Conservation (phyloP, 23 red algal genomes). For the Agarophyton chilense region DNA sequence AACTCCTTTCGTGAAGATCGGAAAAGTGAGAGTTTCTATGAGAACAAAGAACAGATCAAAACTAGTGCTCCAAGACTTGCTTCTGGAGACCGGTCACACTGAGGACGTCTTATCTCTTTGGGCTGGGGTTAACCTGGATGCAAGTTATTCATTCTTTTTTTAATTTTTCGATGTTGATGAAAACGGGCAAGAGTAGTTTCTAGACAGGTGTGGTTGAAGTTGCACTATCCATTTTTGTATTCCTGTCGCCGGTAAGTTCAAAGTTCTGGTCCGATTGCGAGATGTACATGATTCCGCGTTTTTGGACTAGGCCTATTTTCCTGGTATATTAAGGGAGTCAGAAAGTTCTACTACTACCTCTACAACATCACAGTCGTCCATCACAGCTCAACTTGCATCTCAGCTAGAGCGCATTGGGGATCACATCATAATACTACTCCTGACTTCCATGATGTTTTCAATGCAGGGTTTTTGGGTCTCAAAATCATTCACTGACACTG, state of each 20-base stretch:
- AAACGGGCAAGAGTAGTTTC: conserved; percentile 39
- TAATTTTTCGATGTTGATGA: conserved; percentile 50
- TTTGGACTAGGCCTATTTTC: conserved; percentile 46
- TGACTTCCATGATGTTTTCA: conserved; percentile 27
- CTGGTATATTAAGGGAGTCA: background rate
- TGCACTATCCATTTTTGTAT: conserved; percentile 43
- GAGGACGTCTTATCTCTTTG: conserved; percentile 37
- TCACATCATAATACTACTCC: conserved; percentile 47
- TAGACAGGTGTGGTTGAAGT: conserved; percentile 69
- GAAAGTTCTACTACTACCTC: background rate
- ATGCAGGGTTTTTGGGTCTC: background rate
- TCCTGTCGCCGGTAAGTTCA: conserved; percentile 31
- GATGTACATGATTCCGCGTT: conserved; percentile 37
- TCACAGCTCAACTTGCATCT: background rate
- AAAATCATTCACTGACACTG: background rate
- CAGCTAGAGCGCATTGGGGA: conserved; percentile 45
- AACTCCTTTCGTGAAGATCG: background rate
- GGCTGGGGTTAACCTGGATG: conserved; percentile 61
- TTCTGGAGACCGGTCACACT: conserved; percentile 8
- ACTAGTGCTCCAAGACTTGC: conserved; percentile 38
- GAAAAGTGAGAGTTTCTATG: conserved; percentile 7
- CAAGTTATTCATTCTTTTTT: conserved; percentile 34
- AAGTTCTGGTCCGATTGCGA: conserved; percentile 20
- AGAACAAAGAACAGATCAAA: conserved; percentile 34
- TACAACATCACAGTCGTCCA: background rate